Conservation (phyloP, 257 asterid genomes). For the Solanum commersonii region DNA sequence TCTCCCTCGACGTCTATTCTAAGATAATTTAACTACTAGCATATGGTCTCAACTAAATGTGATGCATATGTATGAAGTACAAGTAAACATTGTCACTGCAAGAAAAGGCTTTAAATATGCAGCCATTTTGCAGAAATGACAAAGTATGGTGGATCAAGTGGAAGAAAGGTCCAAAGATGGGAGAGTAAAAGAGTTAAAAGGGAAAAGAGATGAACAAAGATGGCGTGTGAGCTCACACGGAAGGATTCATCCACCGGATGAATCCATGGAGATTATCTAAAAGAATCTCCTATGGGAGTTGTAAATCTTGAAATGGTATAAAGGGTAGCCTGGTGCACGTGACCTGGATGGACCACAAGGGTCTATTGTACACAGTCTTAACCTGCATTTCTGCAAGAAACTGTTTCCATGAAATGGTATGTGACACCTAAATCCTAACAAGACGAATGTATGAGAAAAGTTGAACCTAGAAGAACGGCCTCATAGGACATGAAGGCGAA, state of each 20-base stretch:
- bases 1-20: slow-evolving; percentile 24
- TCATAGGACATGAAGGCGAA: slow-evolving; percentile 24
- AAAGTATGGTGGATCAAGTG: neutral
- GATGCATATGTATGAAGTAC: neutral
- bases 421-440: neutral
- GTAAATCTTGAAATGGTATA: neutral
- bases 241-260: neutral
- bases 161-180: neutral
- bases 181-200: neutral
- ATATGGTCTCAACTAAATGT: neutral
- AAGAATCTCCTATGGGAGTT: neutral
- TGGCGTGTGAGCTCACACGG: neutral
- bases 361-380: neutral
- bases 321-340: neutral
- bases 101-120: slow-evolving; percentile 25
- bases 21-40: neutral
- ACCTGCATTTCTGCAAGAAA: neutral
- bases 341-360: neutral
- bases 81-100: neutral
- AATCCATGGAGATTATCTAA: neutral
- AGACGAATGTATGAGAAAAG: neutral
- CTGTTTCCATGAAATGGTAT: neutral
- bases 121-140: slow-evolving; percentile 15
- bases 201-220: neutral
- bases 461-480: slow-evolving; percentile 22